A percentile compares a stretch with the other conserved stretches of the same genome.
These are phyloP conservation scores for Schizochytrium sp. DNA, from an alignment of 108 stramenopile species.

Conservation along the genomic window DNA sequence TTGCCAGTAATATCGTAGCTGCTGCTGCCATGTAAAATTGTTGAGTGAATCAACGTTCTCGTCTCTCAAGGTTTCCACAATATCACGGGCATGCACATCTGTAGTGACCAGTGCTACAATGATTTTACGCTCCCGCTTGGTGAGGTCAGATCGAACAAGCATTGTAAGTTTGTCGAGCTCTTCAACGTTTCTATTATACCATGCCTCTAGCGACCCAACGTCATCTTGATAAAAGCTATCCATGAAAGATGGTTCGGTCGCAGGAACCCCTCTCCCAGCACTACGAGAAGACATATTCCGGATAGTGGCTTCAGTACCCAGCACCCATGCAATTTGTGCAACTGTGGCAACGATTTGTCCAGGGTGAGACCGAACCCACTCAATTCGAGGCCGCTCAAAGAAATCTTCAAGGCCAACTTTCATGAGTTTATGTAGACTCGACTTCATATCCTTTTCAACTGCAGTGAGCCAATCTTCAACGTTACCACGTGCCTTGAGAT, in stretches of 20 bases:
- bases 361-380: conserved; percentile 66
- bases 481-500: conserved; percentile 72
- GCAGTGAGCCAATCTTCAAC: conserved; percentile 73
- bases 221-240: not conserved
- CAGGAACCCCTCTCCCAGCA: not conserved
- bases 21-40: conserved; percentile 77
- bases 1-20: conserved; percentile 72
- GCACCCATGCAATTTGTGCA: conserved; percentile 78
- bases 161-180: conserved; percentile 76
- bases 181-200: conserved; percentile 68
- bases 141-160: conserved; percentile 72
- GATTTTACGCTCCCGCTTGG: conserved; percentile 73
- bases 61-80: conserved; percentile 69
- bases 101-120: conserved; percentile 76
- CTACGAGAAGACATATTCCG: not conserved
- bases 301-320: conserved; percentile 73
- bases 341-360: conserved; percentile 78
- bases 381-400: conserved; percentile 62
- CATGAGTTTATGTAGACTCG: conserved; percentile 66
- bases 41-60: conserved; percentile 62
- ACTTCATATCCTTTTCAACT: conserved; percentile 69
- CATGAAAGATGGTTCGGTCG: conserved; percentile 12
- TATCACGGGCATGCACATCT: conserved; percentile 77
- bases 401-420: conserved; percentile 61
- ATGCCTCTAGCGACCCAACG: conserved; percentile 51